These are phyloP conservation scores for Pythium myriotylum DNA, from an alignment of 352 stramenopile genomes.

Conservation along the genomic window DNA sequence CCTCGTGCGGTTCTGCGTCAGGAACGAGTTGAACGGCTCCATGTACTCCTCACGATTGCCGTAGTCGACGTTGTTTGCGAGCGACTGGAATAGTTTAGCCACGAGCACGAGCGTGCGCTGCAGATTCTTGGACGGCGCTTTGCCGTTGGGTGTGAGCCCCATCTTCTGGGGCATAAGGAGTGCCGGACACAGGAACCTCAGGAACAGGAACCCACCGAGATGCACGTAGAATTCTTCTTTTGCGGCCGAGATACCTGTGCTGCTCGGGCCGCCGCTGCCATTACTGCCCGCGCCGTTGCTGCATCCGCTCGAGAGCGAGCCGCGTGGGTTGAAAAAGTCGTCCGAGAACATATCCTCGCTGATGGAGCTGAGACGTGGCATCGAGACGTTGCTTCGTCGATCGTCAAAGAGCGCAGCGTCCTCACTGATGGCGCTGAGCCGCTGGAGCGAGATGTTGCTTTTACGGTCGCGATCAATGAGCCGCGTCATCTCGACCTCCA, in stretches of 20 bases:
- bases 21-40: slow-evolving; percentile 75
- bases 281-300: neutral
- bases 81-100: slow-evolving; percentile 80
- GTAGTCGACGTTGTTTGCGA: slow-evolving; percentile 82
- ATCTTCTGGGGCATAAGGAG: slow-evolving; percentile 78
- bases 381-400: slow-evolving; percentile 44
- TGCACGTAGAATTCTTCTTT: slow-evolving; percentile 81
- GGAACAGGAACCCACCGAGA: slow-evolving; percentile 73
- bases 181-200: slow-evolving; percentile 77
- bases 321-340: slow-evolving; percentile 18
- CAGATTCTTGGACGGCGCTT: slow-evolving; percentile 45
- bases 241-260: slow-evolving; percentile 23
- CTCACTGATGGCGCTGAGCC: slow-evolving; percentile 61
- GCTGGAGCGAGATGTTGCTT: slow-evolving; percentile 40
- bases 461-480: slow-evolving; percentile 62
- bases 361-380: slow-evolving; percentile 50
- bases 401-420: slow-evolving; percentile 41
- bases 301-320: slow-evolving; percentile 22
- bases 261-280: neutral
- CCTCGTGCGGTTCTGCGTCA: slow-evolving; percentile 53
- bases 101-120: slow-evolving; percentile 75
- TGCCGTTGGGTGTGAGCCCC: slow-evolving; percentile 51
- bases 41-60: slow-evolving; percentile 72
- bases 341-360: slow-evolving; percentile 47
- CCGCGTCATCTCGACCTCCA: slow-evolving; percentile 75